Evolutionary conservation across 148 eudicot genomes (phyloP), one percentile per base, ranked within the genome.

Genomic region (Dianthus caryophyllus): DNA sequence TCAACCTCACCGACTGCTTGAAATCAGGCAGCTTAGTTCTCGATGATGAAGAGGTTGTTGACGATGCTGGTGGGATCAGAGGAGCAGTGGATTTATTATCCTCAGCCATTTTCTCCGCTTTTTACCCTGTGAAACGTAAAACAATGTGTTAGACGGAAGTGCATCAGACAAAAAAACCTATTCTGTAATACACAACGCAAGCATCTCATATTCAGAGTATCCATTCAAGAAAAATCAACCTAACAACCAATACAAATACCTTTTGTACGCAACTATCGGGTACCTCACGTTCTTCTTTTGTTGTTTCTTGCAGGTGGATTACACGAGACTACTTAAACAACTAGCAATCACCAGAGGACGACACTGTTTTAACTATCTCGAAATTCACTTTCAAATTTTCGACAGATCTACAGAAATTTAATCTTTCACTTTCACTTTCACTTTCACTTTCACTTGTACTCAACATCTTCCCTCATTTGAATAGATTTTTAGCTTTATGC

Each of bases 1-100:
- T 87, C 64, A 87, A 62, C 66, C 84, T 81, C 39, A 87, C 83
- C 26, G 89, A 87, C 63, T 87, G 84, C 68, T 87, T 87, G 68
- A 85, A 87, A 81, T 87, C 93, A 6, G 93, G 89, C 5, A 87
- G 85, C 67, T 74, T 83, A 24, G 52, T 63, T 24, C 79, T 70
- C 25, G 78, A 72, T 14, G 72, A 49, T 7, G 75, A 38, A 10
- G 78, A 52, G 4, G 68, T 11, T 6, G 80, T 33, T 18, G 77
- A 36, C 27, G 85, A 55, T 39, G 48, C 22, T 55, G 84, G 65
- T 70, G 80, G 71, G 65, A 80, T 79, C 77, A 79, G 59, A 24
- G 85, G 81, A 29, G 76, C 67, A 38, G 36, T 73, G 47, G 77
- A 57, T 52, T 75, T 82, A 14, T 75, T 82, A 14, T 44, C 58